phyloP scores from a whole-genome alignment of 306 rosid genomes.

The Rosa rugosa region DNA sequence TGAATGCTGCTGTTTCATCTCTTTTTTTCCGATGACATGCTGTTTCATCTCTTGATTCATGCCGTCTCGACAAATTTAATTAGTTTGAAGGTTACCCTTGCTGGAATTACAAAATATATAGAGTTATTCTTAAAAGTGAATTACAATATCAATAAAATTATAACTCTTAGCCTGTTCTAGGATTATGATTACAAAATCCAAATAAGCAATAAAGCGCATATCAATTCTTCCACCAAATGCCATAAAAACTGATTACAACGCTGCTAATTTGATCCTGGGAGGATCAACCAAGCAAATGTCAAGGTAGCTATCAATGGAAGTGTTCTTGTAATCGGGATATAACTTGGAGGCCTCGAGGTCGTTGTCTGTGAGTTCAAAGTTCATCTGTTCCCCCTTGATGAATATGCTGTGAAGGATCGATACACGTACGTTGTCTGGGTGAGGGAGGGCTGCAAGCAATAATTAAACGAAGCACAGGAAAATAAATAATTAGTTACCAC shows the following conservation, averaged over 20 bases:
- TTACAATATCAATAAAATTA: too few species aligned
- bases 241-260: neutral
- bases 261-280: slow-evolving; percentile 28
- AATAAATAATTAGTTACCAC: too few species aligned
- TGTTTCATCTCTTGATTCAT: too few species aligned
- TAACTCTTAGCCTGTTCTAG: neutral
- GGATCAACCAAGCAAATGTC: slow-evolving; percentile 35
- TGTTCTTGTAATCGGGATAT: slow-evolving; percentile 36
- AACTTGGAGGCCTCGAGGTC: slow-evolving; percentile 42
- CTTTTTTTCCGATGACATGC: neutral
- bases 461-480: neutral
- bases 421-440: slow-evolving; percentile 27
- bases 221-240: neutral
- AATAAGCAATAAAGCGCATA: neutral
- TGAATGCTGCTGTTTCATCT: neutral
- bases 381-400: slow-evolving; percentile 35
- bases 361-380: slow-evolving; percentile 26
- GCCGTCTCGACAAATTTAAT: neutral
- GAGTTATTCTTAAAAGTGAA: too few species aligned
- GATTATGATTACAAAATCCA: neutral
- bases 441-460: slow-evolving; percentile 20
- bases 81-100: too few species aligned
- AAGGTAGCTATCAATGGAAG: slow-evolving; percentile 38
- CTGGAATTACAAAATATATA: too few species aligned
- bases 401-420: slow-evolving; percentile 41